Conservation (phyloP, 2,329 filamentous ascomycete species). For the Fusarium nurragi region DNA sequence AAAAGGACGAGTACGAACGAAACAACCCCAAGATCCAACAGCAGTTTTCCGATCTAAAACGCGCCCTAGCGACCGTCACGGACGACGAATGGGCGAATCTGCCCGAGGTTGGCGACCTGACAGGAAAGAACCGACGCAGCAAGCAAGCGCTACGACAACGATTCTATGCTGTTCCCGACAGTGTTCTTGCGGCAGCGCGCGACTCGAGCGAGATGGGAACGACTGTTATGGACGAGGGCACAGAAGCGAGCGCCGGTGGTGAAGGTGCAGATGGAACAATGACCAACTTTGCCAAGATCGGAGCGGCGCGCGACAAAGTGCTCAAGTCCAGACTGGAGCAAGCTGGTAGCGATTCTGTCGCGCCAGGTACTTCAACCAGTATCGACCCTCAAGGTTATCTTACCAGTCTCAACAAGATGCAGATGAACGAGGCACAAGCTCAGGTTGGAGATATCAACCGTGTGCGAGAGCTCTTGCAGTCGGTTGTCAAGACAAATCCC, state of each 20-base stretch:
- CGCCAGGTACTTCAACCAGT: conserved; percentile 83
- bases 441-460: conserved; percentile 96
- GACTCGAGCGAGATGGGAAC: conserved; percentile 85
- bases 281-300: conserved; percentile 98
- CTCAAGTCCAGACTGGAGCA: conserved; percentile 93
- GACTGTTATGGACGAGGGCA: conserved; percentile 84
- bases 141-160: conserved; percentile 84
- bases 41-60: conserved; percentile 95
- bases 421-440: conserved; percentile 80
- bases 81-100: conserved; percentile 97
- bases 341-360: conserved; percentile 73
- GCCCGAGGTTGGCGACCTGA: conserved; percentile 95
- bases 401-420: conserved; percentile 86
- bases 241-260: conserved; percentile 47
- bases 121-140: conserved; percentile 87
- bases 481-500: conserved; percentile 96
- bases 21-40: conserved; percentile 99
- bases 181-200: conserved; percentile 86
- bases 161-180: conserved; percentile 97
- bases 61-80: conserved; percentile 84
- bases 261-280: conserved; percentile 82
- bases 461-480: conserved; percentile 90
- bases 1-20: conserved; percentile 93
- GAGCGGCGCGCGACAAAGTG: conserved; percentile 94
- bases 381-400: conserved; percentile 97